Base-by-base conservation (phyloP, 345 rosid genomes). In the Corchorus olitorius region DNA sequence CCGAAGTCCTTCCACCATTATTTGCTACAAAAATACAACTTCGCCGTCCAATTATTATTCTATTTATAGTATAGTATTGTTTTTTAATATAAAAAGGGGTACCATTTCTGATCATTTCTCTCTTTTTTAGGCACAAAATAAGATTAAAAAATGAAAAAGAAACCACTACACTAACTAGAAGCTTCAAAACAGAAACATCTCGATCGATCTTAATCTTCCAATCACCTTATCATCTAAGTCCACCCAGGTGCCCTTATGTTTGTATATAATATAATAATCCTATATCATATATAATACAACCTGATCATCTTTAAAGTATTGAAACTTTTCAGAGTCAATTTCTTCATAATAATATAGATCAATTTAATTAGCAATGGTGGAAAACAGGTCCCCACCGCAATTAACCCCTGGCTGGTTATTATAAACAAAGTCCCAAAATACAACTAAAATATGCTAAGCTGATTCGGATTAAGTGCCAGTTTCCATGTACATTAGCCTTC, bases 401-500 rank as follows among this genome's bases (percentile, higher is more conserved):
- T 9, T 45, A 0, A 8, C 48, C 59, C 3, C 27, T n/a, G 4
- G 20, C n/a, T 49, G 43, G 58, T 48, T 49, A 27, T 27, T 27
- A 27, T 14, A 68, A 68, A 27, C 56, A 68, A 50, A 27, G 56
- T 50, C 59, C 1, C 15, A 69, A 22, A 27, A 49, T 27, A 68
- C 72, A 67, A 48, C 56, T 48, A 22, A 49, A 74, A 54, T 63
- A 63, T 14, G 50, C 19, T 3, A 35, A 64, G 48, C 60, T 75
- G 52, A 63, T 68, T 53, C 22, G 67, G 66, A 80, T 65, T 46
- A 65, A 39, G 61, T 43, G 52, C 22, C 65, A 33, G 54, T 17
- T 60, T 41, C 50, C n/a, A 53, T 33, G 52, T 52, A 34, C 17
- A 61, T 22, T 34, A 61, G 34, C 54, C 49, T 72, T 53, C 14